Evolutionary conservation across 2,329 filamentous ascomycete species (phyloP), one percentile per base, ranked within the genome.

Genomic region (Fusarium coffeatum): DNA sequence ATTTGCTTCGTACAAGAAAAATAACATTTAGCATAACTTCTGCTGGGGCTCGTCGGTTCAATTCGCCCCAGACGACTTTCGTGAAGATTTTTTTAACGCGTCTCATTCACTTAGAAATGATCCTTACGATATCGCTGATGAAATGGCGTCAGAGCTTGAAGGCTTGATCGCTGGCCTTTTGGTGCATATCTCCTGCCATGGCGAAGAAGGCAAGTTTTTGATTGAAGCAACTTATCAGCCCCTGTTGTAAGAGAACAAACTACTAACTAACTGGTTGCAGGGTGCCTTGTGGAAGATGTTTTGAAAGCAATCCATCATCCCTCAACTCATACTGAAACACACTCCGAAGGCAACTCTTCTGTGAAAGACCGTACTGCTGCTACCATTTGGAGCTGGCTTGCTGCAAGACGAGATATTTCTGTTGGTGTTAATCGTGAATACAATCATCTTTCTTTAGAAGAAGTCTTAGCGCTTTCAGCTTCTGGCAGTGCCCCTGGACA

Each of bases 71-170:
- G 63, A 68, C 54, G 64, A 67, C 57, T 67, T 69, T 68, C 62
- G 49, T 65, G 56, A 57, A 63, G 40, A 48, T 63, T 60, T 47
- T 74, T 74, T 66, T 57, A 57, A 54, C 55, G 56, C 55, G 58
- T 57, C 53, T 46, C 55, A 66, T 66, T 57, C 43, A 50, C 48
- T 43, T 61, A 74, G 71, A 66, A 71, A 80, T 80, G 79, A 74
- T 25, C 57, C 59, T 30, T 58, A 50, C 37, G 48, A 43, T 51
- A 42, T 54, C 16, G 47, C 27, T 46, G 45, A 68, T 58, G 69
- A 47, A 54, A 82, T 82, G 80, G 76, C 77, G 58, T 78, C 76
- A 63, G 80, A 81, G 69, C 78, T 81, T 27, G 80, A 82, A 73
- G 78, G 77, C 66, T 71, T 81, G 66, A 80, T 82, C 63, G 77